Evolutionary conservation across 2,329 filamentous ascomycete genomes (phyloP), one percentile per base, ranked within the genome.

Genomic region (Penicillium italicum): DNA sequence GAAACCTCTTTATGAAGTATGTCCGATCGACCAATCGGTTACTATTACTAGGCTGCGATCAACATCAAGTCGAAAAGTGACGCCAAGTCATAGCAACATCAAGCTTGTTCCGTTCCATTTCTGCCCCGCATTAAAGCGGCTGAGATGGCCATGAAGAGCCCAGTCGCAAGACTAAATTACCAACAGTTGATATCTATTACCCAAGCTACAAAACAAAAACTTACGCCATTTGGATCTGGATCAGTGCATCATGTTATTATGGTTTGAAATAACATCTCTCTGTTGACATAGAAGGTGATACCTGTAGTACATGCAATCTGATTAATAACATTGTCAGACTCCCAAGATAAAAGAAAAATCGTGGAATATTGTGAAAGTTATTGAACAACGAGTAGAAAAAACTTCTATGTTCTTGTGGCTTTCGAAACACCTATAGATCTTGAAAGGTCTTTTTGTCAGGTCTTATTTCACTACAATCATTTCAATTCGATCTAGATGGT

Each of bases 61-160:
- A 28, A n/a, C 3, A 16, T 28, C 22, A 8, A 12, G 18, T 36
- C 38, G 8, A 51, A 24, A 26, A 24, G 16, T 3, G 14, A 26
- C 6, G 11, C 3, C 2, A 34, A 22, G 5, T 18, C 37, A 50
- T 24, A 5, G 20, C 28, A 34, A 26, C 6, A 34, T 41, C 30
- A n/a, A 43, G n/a, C 24, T 38, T 36, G 28, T 45, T 30, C 16
- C 3, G 20, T n/a, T 18, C 14, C 18, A 1, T 20, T 14, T 34
- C 22, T 40, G 55, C 58, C 58, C 55, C 50, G 43, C 46, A 56
- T 33, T 33, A 5, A 28, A 33, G 36, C 56, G 20, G 48, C 26
- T 24, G 24, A 24, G 24, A 24, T 24, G 24, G 24, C 5, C 24
- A 24, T 24, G 24, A 24, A 24, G 24, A n/a, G n/a, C n/a, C n/a